Percentiles rank a stretch among this genome's conserved stretches.
These are phyloP conservation scores for Ophiostoma novo-ulmi DNA, from an alignment of 2,329 filamentous ascomycete species.

Conservation along the genomic window DNA sequence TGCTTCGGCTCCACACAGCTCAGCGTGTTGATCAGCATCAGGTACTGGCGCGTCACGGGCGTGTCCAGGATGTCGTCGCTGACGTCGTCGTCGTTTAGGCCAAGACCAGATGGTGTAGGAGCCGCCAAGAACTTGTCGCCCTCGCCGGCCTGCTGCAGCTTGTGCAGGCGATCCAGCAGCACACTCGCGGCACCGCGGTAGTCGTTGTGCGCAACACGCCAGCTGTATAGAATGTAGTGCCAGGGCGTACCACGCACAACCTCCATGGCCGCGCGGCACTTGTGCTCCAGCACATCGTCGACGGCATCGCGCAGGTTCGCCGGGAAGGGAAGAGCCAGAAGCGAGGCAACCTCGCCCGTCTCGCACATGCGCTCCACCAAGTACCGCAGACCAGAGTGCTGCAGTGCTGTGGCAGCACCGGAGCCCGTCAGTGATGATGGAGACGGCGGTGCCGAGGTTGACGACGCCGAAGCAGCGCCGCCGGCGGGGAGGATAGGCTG, in stretches of 20 bases:
- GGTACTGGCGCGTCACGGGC: slow-evolving; percentile 66
- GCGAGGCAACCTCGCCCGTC: slow-evolving; percentile 57
- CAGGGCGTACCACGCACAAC: slow-evolving; percentile 64
- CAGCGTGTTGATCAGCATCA: slow-evolving; percentile 89
- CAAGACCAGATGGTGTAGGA: neutral
- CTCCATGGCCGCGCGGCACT: slow-evolving; percentile 51
- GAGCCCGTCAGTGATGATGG: slow-evolving; percentile 42
- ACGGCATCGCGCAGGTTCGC: slow-evolving; percentile 70
- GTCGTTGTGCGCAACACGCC: slow-evolving; percentile 77
- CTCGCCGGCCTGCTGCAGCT: slow-evolving; percentile 54
- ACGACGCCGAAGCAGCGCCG: neutral
- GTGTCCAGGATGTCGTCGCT: slow-evolving; percentile 54
- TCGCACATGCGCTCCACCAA: slow-evolving; percentile 67
- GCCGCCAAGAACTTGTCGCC: slow-evolving; percentile 47
- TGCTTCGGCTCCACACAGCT: slow-evolving; percentile 78
- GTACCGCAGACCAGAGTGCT: slow-evolving; percentile 63
- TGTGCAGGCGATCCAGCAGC: slow-evolving; percentile 59
- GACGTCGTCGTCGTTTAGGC: neutral
- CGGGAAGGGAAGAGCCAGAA: slow-evolving; percentile 69
- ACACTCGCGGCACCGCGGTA: slow-evolving; percentile 72
- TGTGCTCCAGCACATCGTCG: slow-evolving; percentile 68
- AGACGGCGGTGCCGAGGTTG: slow-evolving; percentile 39
- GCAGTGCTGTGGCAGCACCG: slow-evolving; percentile 46
- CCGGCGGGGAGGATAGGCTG: neutral
- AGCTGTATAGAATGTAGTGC: slow-evolving; percentile 85